Base-by-base conservation (phyloP, 1,284 basidiomycete genomes). In the Leccinum griseonigrum region DNA sequence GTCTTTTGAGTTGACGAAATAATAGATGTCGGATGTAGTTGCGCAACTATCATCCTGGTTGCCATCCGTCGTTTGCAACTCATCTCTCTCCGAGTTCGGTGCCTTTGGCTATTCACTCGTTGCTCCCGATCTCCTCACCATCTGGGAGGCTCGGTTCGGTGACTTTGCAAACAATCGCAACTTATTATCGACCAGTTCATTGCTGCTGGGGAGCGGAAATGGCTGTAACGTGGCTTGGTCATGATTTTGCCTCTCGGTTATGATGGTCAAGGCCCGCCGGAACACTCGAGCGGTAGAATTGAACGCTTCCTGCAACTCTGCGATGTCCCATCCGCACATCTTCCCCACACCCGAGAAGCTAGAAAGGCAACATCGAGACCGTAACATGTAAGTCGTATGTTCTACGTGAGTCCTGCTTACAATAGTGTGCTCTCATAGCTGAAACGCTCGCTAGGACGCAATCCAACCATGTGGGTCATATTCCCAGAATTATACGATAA, bases 111-210 rank as follows among this genome's bases (percentile, higher is more conserved):
- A 98, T 80, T 99, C 97, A 31, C 89, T 99, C 63, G 97, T 99
- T 62, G 97, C 95, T 46, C 97, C 97, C 31, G 89, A 96, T 74
- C 84, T 90, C 57, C 82, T 99, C 67, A 96, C 95, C 26, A 91
- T 99, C 73, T 99, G 97, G 97, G 97, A 99, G 78, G 97, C 94
- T 28, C 96, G 98, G 76, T 98, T 99, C 71, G 97, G 97, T 76
- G 97, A 99, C 78, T 99, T 98, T 76, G 94, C 91, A 54, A 97
- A 97, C 80, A 95, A 92, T 67, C 97, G 4, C 97, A 98, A 78
- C 92, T 90, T 76, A 98, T 99, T 77, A 98, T 99, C 70, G 97
- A 99, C 77, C 97, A 99, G 77, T 99, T 98, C 81, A 93, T 99
- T 66, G 95, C 96, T 31, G 92, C 96, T 18, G 97, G 97, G 55